Evolutionary conservation across 2,329 filamentous ascomycete genomes (phyloP).

Genomic region (Fusarium verticillioides): DNA sequence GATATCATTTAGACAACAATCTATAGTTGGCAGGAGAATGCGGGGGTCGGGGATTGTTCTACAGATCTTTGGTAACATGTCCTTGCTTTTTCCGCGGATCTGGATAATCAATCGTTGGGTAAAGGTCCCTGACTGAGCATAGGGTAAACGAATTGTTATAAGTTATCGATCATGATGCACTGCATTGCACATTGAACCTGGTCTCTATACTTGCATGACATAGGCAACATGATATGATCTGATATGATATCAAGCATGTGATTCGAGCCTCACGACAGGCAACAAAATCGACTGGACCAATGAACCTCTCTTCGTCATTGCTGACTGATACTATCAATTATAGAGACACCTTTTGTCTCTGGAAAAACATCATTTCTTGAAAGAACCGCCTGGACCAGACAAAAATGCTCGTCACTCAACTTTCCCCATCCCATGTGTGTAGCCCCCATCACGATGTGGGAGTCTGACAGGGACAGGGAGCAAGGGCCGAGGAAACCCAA

Average conservation of each 20-base stretch:
- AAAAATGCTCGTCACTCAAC: neutral
- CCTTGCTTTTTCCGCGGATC: conserved; percentile 5
- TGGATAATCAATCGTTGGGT: neutral
- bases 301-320: neutral
- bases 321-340: neutral
- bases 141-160: neutral
- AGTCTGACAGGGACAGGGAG: conserved; percentile 7
- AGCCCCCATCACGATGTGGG: neutral
- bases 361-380: neutral
- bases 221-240: neutral
- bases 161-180: neutral
- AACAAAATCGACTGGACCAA: neutral
- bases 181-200: neutral
- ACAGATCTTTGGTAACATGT: conserved; percentile 13
- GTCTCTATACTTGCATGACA: neutral
- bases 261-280: conserved; percentile 10
- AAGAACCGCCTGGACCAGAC: neutral
- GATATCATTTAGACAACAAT: neutral
- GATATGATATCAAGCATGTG: conserved; percentile 5
- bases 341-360: neutral
- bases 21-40: conserved; percentile 19
- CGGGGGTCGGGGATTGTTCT: conserved; percentile 13
- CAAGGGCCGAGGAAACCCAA: conserved; percentile 4
- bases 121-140: neutral
- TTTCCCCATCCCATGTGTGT: neutral